Evolutionary conservation across 202 grass and related monocot genomes (phyloP).

Genomic region (Eragrostis tef): DNA sequence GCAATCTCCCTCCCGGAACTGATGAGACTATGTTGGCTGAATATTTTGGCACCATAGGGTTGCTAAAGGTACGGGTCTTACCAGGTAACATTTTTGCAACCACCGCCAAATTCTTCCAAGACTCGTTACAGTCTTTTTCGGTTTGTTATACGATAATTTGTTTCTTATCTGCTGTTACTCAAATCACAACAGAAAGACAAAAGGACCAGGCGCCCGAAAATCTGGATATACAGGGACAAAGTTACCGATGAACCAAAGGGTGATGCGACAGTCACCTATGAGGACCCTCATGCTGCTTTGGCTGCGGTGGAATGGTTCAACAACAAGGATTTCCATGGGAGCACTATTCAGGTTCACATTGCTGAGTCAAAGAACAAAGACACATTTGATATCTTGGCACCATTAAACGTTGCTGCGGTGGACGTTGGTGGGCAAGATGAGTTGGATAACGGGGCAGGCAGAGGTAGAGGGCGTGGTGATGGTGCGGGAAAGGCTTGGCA

Average conservation of each 20-base stretch:
- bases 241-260: slow-evolving; percentile 91
- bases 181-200: slow-evolving; percentile 77
- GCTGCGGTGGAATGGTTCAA: slow-evolving; percentile 98
- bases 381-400: slow-evolving; percentile 39
- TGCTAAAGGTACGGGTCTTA: slow-evolving; percentile 95
- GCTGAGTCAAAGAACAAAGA: slow-evolving; percentile 86
- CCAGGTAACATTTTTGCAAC: slow-evolving; percentile 73
- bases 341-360: slow-evolving; percentile 79
- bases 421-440: slow-evolving; percentile 59
- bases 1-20: slow-evolving; percentile 86
- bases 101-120: slow-evolving; percentile 25
- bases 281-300: slow-evolving; percentile 89
- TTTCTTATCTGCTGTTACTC: slow-evolving; percentile 18
- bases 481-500: slow-evolving; percentile 78
- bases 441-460: slow-evolving; percentile 47
- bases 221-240: slow-evolving; percentile 98
- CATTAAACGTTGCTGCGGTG: slow-evolving; percentile 27
- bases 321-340: slow-evolving; percentile 94
- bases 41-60: slow-evolving; percentile 97
- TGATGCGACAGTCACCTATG: slow-evolving; percentile 91
- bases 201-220: slow-evolving; percentile 85
- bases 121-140: not conserved
- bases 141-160: not conserved
- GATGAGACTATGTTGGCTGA: slow-evolving; percentile 91
- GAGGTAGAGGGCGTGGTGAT: slow-evolving; percentile 63